Evolutionary conservation across 352 stramenopile genomes (phyloP).

Genomic region (Phytophthora hybrid): DNA sequence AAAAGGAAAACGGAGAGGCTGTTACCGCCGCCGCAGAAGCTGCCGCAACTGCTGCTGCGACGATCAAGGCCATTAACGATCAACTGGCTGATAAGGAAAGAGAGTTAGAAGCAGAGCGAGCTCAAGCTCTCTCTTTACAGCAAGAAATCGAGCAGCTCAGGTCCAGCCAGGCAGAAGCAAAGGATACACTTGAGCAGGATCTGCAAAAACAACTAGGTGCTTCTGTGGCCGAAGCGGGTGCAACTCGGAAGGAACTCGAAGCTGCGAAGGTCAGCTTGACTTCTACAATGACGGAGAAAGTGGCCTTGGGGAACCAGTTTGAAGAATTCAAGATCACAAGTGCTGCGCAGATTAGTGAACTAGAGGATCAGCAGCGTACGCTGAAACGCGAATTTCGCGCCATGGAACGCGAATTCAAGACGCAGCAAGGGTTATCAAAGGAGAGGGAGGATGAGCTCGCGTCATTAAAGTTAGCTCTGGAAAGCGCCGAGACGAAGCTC

Average conservation of each 20-base stretch:
- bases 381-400: constrained; percentile 67
- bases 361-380: constrained; percentile 58
- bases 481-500: constrained; percentile 51
- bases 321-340: constrained; percentile 42
- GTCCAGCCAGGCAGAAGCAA: constrained; percentile 20
- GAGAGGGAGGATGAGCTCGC: constrained; percentile 62
- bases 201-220: constrained; percentile 30
- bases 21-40: constrained; percentile 22
- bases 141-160: constrained; percentile 37
- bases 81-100: constrained; percentile 37
- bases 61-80: constrained; percentile 29
- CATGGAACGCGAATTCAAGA: constrained; percentile 73
- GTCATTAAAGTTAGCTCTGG: constrained; percentile 38
- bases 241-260: constrained; percentile 28
- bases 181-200: constrained; percentile 32
- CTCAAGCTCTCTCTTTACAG: constrained; percentile 28
- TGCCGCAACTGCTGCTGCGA: constrained; percentile 25
- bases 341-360: constrained; percentile 48
- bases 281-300: constrained; percentile 29
- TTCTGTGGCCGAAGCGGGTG: constrained; percentile 25
- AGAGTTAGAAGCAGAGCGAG: constrained; percentile 33
- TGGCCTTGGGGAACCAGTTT: constrained; percentile 27
- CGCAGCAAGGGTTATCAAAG: constrained; percentile 52
- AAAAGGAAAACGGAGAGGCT: constrained; percentile 35
- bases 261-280: constrained; percentile 25